Evolutionary conservation across 805 yeast species (phyloP), one percentile per base, ranked within the genome.

Genomic region (Diddensiella transvaalensis): DNA sequence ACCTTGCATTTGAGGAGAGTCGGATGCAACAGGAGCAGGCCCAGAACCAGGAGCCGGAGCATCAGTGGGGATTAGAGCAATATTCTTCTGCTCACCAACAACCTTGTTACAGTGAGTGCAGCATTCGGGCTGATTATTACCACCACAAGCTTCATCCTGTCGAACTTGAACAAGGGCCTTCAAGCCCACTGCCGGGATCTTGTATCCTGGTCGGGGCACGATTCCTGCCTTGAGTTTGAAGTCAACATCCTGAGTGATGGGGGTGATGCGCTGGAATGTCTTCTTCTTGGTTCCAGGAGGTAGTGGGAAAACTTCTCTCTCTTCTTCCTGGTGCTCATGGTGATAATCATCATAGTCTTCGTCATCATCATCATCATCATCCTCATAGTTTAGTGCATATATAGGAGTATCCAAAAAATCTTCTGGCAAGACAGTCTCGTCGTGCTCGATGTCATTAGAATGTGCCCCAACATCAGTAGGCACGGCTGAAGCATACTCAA

Each of bases 171-270:
- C 38, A 10, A 35, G 8, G 38, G 38, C 38, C 38, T 35, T 35
- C 21, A 35, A 13, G 21, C 38, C 38, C 8, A 35, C 38, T 6
- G 38, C 38, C 6, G 38, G 38, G 15, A 35, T 17, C 8, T 35
- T n/a, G 8, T 35, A n/a, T 35, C 38, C 38, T 10, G 38, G 38
- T 10, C 38, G 38, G 8, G 38, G 38, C 8, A 35, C 21, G 8
- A 35, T 35, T 13, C 38, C 38, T 6, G 38, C 38, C 21, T 35
- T 35, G 17, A 35, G 21, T 17, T 35, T 35, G 17, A 35, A 13
- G 38, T 35, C 38, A 35, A 35, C 38, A 35, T 35, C 38, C 15
- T 35, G 38, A 35, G 38, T 35, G 21, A 35, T 35, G 8, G 38
- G 38, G 38, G 8, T 35, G 21, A 35, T 26, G 11, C 13, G 8